These are phyloP conservation scores for Talaromyces thailandensis DNA, from an alignment of 495 filamentous ascomycete genomes.

Conservation along the genomic window DNA sequence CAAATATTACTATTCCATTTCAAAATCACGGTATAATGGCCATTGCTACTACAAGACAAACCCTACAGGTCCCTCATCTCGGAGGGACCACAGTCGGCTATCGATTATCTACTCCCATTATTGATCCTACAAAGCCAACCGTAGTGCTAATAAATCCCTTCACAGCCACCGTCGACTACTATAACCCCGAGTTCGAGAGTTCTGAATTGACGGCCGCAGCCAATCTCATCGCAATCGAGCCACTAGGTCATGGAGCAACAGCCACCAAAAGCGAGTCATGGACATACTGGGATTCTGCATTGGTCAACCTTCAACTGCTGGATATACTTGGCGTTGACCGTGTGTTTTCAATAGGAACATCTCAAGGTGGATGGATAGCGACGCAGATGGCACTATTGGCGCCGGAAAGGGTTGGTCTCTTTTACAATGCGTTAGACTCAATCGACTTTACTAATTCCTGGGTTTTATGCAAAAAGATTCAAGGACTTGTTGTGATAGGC, in stretches of 20 bases:
- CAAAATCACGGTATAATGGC: background rate
- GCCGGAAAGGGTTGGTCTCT: conserved; percentile 40
- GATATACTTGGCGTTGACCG: conserved; percentile 44
- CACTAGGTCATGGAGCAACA: conserved; percentile 43
- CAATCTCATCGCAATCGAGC: conserved; percentile 42
- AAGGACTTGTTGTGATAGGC: conserved; percentile 49
- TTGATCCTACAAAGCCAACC: conserved; percentile 27
- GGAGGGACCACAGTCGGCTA: conserved; percentile 27
- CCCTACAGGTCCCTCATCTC: conserved; percentile 24
- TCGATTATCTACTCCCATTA: conserved; percentile 20
- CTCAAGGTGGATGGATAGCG: conserved; percentile 56
- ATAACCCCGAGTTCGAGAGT: conserved; percentile 20
- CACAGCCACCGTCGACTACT: conserved; percentile 24
- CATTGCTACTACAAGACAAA: conserved; percentile 7
- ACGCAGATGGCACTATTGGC: conserved; percentile 49
- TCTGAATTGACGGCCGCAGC: conserved; percentile 16
- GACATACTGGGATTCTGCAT: conserved; percentile 45
- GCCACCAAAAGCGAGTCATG: conserved; percentile 29
- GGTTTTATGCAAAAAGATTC: background rate
- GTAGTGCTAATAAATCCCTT: conserved; percentile 29
- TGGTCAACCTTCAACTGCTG: conserved; percentile 42
- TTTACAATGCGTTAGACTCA: background rate
- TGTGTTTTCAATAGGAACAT: conserved; percentile 50
- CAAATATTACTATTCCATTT: background rate
- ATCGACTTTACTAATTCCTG: background rate